Evolutionary conservation across 169 alveolate genomes (phyloP).

Genomic region (Babesia sp.): DNA sequence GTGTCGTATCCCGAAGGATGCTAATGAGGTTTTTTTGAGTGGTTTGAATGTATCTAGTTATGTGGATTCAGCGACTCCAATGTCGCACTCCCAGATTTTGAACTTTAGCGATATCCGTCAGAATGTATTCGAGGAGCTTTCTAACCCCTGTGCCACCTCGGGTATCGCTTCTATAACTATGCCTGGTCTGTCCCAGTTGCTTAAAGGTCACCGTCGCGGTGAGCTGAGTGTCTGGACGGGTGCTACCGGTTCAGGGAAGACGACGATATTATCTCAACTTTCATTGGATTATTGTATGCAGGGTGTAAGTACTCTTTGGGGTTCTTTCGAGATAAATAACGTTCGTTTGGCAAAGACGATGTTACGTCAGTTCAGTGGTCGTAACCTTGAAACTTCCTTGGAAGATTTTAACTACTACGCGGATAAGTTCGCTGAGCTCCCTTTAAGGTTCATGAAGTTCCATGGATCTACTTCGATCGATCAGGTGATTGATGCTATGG

Average conservation of each 20-base stretch:
- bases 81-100: constrained; percentile 86
- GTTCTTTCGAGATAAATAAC: constrained; percentile 92
- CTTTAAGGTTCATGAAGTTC: constrained; percentile 87
- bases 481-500: constrained; percentile 89
- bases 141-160: constrained; percentile 75
- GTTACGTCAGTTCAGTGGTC: constrained; percentile 86
- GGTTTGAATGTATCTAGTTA: constrained; percentile 65
- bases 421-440: constrained; percentile 85
- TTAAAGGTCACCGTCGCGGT: constrained; percentile 90
- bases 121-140: constrained; percentile 75
- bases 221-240: constrained; percentile 94
- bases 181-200: constrained; percentile 77
- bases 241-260: constrained; percentile 96
- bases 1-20: constrained; percentile 82
- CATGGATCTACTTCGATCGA: constrained; percentile 91
- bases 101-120: constrained; percentile 84
- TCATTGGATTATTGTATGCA: constrained; percentile 90
- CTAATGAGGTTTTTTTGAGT: constrained; percentile 88
- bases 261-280: constrained; percentile 90
- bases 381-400: constrained; percentile 75
- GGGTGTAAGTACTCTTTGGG: constrained; percentile 94
- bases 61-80: constrained; percentile 74
- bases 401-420: constrained; percentile 80
- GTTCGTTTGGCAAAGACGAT: constrained; percentile 87
- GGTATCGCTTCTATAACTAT: constrained; percentile 76